Evolutionary conservation across 371 early-diverging fungal genomes (phyloP).

Genomic region (Rhizomucor miehei): DNA sequence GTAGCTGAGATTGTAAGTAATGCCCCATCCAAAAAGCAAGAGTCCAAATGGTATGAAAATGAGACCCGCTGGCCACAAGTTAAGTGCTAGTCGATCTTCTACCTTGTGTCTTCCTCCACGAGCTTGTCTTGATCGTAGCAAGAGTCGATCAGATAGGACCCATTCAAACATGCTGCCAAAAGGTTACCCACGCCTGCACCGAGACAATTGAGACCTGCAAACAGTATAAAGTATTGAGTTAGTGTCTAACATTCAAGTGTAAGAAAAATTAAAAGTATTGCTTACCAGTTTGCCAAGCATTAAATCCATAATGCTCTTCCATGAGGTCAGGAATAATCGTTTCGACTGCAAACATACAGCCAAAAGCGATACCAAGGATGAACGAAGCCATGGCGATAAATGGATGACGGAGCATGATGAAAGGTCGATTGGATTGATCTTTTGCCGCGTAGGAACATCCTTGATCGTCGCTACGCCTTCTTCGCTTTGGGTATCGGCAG

Average conservation of each 20-base stretch:
- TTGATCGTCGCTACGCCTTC: not conserved
- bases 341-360: constrained; percentile 47
- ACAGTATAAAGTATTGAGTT: not conserved
- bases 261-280: not conserved
- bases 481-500: constrained; percentile 5
- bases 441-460: not conserved
- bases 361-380: constrained; percentile 50
- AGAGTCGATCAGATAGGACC: constrained; percentile 21
- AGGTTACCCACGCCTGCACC: constrained; percentile 31
- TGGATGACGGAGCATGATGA: constrained; percentile 42
- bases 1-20: constrained; percentile 27
- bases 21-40: constrained; percentile 47
- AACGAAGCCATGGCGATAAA: constrained; percentile 44
- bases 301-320: constrained; percentile 30
- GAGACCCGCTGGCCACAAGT: constrained; percentile 34
- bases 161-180: constrained; percentile 32
- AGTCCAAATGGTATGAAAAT: constrained; percentile 41
- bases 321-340: constrained; percentile 37
- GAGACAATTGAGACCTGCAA: too few species aligned
- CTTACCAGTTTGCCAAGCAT: constrained; percentile 36
- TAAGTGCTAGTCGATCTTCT: constrained; percentile 27
- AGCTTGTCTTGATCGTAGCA: constrained; percentile 17
- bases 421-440: constrained; percentile 32
- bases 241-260: not conserved
- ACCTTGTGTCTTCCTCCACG: constrained; percentile 18